phyloP scores from a whole-genome alignment of 2,329 filamentous ascomycete genomes.

The Phyllosticta ampelicida region DNA sequence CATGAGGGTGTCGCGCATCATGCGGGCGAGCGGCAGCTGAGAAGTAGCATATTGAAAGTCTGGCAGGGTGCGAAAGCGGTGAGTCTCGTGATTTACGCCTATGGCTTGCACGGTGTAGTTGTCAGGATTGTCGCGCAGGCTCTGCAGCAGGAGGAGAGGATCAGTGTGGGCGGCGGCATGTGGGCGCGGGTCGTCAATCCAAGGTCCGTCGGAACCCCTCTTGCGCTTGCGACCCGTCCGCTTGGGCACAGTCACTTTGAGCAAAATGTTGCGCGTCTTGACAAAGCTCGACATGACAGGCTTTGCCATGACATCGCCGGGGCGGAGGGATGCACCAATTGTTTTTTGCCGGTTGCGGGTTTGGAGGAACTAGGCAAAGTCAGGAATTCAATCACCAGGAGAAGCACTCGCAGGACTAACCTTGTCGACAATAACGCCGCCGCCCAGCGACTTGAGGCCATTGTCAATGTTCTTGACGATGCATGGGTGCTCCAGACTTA shows the following conservation, averaged over 20 bases:
- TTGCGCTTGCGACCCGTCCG: slow-evolving; percentile 80
- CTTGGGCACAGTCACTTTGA: slow-evolving; percentile 79
- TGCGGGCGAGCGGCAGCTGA: slow-evolving; percentile 56
- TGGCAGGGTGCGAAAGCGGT: slow-evolving; percentile 75
- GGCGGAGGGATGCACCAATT: slow-evolving; percentile 63
- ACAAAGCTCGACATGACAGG: slow-evolving; percentile 68
- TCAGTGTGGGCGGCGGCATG: slow-evolving; percentile 7
- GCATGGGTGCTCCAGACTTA: slow-evolving; percentile 57
- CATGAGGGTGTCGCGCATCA: slow-evolving; percentile 60
- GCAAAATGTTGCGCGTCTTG: slow-evolving; percentile 68
- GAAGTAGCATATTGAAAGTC: slow-evolving; percentile 76
- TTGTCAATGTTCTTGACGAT: slow-evolving; percentile 54
- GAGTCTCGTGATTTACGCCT: slow-evolving; percentile 65
- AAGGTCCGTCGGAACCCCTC: slow-evolving; percentile 60
- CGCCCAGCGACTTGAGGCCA: slow-evolving; percentile 52
- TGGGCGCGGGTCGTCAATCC: slow-evolving; percentile 19
- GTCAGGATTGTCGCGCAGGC: slow-evolving; percentile 58
- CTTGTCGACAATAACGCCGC: slow-evolving; percentile 42
- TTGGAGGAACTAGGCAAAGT: slow-evolving; percentile 9
- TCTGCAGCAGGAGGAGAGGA: slow-evolving; percentile 43
- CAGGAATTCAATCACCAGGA: not conserved
- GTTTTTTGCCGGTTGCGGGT: slow-evolving; percentile 23
- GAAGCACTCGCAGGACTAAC: slow-evolving; percentile 25
- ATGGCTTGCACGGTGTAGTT: slow-evolving; percentile 59
- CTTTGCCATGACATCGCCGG: slow-evolving; percentile 67